A percentile compares a stretch with the other conserved stretches of the same genome.
These are phyloP conservation scores for Rhododendron williamsianum DNA, from an alignment of 148 eudicot species.

Conservation along the genomic window DNA sequence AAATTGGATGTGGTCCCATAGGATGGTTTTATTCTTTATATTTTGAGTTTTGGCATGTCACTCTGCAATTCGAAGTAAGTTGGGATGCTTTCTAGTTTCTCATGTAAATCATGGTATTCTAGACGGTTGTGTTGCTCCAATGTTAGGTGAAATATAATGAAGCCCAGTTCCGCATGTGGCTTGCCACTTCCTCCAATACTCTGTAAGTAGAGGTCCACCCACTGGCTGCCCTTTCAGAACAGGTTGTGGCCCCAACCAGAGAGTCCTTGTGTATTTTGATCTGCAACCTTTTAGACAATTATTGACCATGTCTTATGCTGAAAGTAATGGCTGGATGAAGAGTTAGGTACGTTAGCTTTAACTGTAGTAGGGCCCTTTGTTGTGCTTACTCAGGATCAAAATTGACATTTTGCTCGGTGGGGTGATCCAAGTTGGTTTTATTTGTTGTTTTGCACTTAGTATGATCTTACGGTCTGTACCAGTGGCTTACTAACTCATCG, in stretches of 20 bases:
- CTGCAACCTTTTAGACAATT: slow-evolving; percentile 1
- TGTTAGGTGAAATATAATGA: slow-evolving; percentile 11
- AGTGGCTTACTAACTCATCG: not conserved
- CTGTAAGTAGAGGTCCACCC: not conserved
- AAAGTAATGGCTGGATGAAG: slow-evolving; percentile 23
- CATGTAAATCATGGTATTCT: slow-evolving; percentile 1
- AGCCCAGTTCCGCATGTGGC: not conserved
- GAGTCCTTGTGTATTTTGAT: not conserved
- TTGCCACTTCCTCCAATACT: slow-evolving; percentile 7
- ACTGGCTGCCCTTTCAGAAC: not conserved
- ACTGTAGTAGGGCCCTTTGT: slow-evolving; percentile 13
- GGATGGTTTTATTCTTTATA: not conserved
- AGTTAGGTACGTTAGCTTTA: slow-evolving; percentile 28
- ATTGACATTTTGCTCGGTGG: slow-evolving; percentile 14
- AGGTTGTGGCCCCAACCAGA: slow-evolving; percentile 12
- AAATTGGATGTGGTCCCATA: not conserved
- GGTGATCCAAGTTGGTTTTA: not conserved
- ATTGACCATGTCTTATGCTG: not conserved
- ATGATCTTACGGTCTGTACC: not conserved
- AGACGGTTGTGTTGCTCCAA: not conserved
- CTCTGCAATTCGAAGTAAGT: not conserved
- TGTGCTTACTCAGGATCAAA: not conserved
- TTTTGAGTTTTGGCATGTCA: slow-evolving; percentile 7
- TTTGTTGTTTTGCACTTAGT: not conserved
- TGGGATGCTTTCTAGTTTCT: not conserved